Evolutionary conservation across 352 stramenopile species (phyloP).

Genomic region (Blastocystis sp.): DNA sequence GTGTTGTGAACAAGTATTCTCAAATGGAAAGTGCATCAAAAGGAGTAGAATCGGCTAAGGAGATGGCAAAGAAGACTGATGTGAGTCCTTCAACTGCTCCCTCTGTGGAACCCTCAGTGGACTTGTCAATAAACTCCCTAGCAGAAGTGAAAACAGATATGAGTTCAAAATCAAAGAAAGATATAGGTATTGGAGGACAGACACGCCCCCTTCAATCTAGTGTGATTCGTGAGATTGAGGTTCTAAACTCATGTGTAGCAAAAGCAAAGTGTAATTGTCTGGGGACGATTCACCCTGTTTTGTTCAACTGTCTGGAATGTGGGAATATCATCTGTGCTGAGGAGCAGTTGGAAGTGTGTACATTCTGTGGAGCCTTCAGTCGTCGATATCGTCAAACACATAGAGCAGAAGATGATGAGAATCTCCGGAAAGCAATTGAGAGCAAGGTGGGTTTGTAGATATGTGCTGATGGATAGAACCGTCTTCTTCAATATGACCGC

Average conservation of each 20-base stretch:
- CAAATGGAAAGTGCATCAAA: background rate
- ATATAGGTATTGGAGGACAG: background rate
- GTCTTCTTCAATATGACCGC: conserved; percentile 25
- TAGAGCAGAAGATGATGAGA: background rate
- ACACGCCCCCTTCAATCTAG: background rate
- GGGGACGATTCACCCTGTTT: conserved; percentile 22
- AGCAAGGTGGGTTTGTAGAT: background rate
- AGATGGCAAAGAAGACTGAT: background rate
- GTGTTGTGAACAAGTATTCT: background rate
- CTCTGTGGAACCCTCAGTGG: background rate
- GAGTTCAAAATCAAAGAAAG: conserved; percentile 31
- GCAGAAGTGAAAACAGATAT: background rate
- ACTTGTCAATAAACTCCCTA: background rate
- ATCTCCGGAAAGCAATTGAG: conserved; percentile 28
- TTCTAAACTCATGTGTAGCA: background rate
- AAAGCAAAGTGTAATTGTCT: conserved; percentile 34
- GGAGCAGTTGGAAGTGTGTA: conserved; percentile 47
- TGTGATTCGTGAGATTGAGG: conserved; percentile 23
- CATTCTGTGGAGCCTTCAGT: conserved; percentile 48
- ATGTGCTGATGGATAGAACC: background rate
- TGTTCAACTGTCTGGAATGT: conserved; percentile 53
- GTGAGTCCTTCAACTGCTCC: background rate
- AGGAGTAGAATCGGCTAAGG: background rate
- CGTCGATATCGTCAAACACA: background rate
- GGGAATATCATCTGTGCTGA: conserved; percentile 56